Base-by-base conservation (phyloP, 169 alveolate genomes). In the Eimeria acervulina region DNA sequence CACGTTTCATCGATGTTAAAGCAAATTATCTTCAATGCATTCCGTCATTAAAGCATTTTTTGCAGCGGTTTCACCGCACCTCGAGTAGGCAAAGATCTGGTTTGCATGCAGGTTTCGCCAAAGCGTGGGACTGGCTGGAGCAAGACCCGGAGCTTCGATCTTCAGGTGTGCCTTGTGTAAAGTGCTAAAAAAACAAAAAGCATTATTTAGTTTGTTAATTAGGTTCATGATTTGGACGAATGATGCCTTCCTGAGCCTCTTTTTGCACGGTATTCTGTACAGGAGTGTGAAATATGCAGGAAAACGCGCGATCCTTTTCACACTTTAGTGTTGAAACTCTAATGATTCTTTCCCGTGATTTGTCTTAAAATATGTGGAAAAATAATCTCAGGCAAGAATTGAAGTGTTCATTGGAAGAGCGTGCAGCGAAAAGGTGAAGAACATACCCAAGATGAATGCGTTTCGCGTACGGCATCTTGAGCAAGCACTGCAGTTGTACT, bases 391-490 rank as follows among this genome's bases (percentile, higher is more conserved):
- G n/a, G n/a, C n/a, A n/a, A n/a, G n/a, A n/a, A n/a, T n/a, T n/a
- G n/a, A n/a, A n/a, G n/a, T n/a, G n/a, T n/a, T n/a, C n/a, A n/a
- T n/a, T n/a, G n/a, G n/a, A n/a, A n/a, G n/a, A n/a, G n/a, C n/a
- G n/a, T n/a, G n/a, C n/a, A n/a, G n/a, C n/a, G 55, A 47, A 47
- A 47, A 47, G 12, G 5, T 47, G 68, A 28, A 17, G 47, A 78
- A 26, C 38, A 21, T n/a, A 36, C 1, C 52, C n/a, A 83, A 21
- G 42, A 97, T 97, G 88, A 97, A 97, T 66, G 96, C 98, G 3
- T 96, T 95, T 31, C 96, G 98, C 76, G 98, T 97, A 19, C 84
- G 98, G 70, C 98, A 97, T 78, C 96, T 97, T 42, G 98, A 97
- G 89, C 97, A 97, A 44, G 98, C 98, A 36, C 92, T 97, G 19